phyloP scores from a whole-genome alignment of 768 basidiomycete species.

The Psilocybe tampanensis region DNA sequence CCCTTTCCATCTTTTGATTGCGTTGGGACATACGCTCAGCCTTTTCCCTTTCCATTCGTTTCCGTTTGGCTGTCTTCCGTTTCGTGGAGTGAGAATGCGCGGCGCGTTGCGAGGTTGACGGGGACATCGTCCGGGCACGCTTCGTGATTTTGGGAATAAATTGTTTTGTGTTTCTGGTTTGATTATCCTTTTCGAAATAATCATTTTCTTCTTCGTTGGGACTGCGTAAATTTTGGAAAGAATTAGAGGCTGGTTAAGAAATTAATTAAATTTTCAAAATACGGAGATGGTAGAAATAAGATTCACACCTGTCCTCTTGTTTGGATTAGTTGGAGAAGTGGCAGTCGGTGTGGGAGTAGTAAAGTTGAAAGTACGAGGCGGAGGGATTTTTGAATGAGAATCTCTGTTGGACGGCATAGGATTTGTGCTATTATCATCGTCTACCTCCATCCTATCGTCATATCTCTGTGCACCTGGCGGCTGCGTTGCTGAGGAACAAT shows the following conservation, averaged over 20 bases:
- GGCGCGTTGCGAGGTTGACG: conserved; percentile 38
- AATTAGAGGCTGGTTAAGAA: conserved; percentile 28
- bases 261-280: background rate
- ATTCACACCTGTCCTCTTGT: conserved; percentile 53
- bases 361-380: conserved; percentile 13
- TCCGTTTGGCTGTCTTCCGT: conserved; percentile 43
- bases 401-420: background rate
- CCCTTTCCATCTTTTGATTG: conserved; percentile 40
- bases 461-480: conserved; percentile 15
- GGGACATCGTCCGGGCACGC: conserved; percentile 54
- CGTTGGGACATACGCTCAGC: conserved; percentile 22
- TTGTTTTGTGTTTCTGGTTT: conserved; percentile 30
- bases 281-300: background rate
- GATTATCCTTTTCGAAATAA: conserved; percentile 32
- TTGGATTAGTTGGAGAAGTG: conserved; percentile 18
- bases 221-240: conserved; percentile 37
- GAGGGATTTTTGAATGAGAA: conserved; percentile 9
- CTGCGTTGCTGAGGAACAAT: conserved; percentile 3
- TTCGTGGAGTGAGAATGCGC: conserved; percentile 37
- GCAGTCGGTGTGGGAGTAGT: background rate
- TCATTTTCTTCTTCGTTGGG: conserved; percentile 34
- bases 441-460: conserved; percentile 20
- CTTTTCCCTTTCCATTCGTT: conserved; percentile 39
- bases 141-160: conserved; percentile 42
- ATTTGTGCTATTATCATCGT: conserved; percentile 16